Percentiles rank a stretch among this genome's conserved stretches.
phyloP scores from a whole-genome alignment of 768 basidiomycete genomes.

The Suillus luteus region DNA sequence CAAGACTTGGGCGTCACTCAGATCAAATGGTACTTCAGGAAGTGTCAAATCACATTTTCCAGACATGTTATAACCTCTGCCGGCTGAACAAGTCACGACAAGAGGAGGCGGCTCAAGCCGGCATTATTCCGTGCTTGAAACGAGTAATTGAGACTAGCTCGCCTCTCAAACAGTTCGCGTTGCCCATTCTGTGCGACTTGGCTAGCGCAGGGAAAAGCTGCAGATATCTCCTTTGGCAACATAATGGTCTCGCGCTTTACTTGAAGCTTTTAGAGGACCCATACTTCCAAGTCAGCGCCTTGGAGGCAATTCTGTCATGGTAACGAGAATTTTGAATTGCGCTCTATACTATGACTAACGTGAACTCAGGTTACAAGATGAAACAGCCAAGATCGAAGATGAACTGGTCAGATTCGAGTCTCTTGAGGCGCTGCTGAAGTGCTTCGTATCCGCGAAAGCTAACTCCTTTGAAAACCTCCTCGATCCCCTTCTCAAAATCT shows the following conservation, averaged over 20 bases:
- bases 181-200: constrained; percentile 95
- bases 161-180: constrained; percentile 93
- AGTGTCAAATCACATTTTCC: constrained; percentile 96
- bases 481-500: constrained; percentile 90
- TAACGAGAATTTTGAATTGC: constrained; percentile 33
- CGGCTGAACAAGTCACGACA: constrained; percentile 92
- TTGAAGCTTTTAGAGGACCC: constrained; percentile 77
- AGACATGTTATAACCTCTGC: constrained; percentile 96
- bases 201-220: constrained; percentile 95
- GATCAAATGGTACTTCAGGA: constrained; percentile 55
- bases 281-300: constrained; percentile 89
- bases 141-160: constrained; percentile 86
- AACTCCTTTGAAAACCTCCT: constrained; percentile 91
- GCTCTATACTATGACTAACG: constrained; percentile 9
- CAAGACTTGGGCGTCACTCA: background rate
- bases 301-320: constrained; percentile 93
- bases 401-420: constrained; percentile 68
- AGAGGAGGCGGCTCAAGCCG: constrained; percentile 96
- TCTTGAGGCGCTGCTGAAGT: constrained; percentile 68
- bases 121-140: constrained; percentile 90
- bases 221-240: constrained; percentile 87
- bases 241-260: constrained; percentile 86
- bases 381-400: constrained; percentile 92
- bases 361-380: constrained; percentile 84
- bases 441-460: constrained; percentile 84